Evolutionary conservation across 169 alveolate genomes (phyloP).

Genomic region (Plasmodium adleri): DNA sequence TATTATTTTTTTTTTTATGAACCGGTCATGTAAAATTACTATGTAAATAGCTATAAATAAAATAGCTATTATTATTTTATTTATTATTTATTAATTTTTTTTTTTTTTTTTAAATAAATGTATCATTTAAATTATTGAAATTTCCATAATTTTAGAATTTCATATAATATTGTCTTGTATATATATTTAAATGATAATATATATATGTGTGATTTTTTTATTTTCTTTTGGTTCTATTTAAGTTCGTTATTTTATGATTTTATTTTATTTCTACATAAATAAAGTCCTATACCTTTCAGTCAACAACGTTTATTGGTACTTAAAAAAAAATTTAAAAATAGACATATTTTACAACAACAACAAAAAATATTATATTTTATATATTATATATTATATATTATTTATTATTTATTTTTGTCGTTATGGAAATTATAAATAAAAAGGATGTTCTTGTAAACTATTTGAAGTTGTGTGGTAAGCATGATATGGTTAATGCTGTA

Average conservation of each 20-base stretch:
- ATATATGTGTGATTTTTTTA: background rate
- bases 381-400: background rate
- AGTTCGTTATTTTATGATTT: background rate
- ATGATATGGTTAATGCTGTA: slow-evolving; percentile 65
- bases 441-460: slow-evolving; percentile 43
- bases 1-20: slow-evolving; percentile 17
- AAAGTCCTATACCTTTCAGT: no score
- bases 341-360: no score
- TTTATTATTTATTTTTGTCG: background rate
- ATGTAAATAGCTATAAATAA: slow-evolving; percentile 19
- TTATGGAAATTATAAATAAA: slow-evolving; percentile 50
- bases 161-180: no score
- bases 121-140: no score
- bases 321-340: no score
- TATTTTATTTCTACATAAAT: no score
- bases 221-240: background rate
- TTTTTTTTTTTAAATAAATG: slow-evolving; percentile 11
- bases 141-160: no score
- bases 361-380: background rate
- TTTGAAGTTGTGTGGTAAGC: slow-evolving; percentile 54
- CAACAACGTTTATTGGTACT: no score
- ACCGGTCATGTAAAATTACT: slow-evolving; percentile 34
- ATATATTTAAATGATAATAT: slow-evolving; percentile 1
- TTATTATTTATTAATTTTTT: background rate
- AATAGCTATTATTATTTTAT: background rate